Evolutionary conservation across 371 early-diverging fungal species (phyloP).

Genomic region (Rhizopus stolonifer): DNA sequence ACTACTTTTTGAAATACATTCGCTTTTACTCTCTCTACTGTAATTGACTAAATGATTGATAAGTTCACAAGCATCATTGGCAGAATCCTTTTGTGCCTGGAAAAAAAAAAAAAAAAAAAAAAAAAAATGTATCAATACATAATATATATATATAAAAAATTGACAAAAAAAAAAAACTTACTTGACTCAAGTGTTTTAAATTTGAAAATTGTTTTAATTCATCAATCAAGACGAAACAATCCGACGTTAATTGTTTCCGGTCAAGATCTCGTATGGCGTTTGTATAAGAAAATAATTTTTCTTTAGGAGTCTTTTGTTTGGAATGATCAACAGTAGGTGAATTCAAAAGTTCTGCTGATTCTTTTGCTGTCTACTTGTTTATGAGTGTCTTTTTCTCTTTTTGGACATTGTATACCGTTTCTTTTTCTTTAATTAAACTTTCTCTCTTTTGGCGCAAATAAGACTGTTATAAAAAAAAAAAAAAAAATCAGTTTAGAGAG

Average conservation of each 20-base stretch:
- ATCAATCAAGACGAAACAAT: slow-evolving; percentile 2
- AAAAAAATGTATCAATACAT: too few relatives aligned
- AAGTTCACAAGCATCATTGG: slow-evolving; percentile 17
- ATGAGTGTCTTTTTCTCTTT: not conserved
- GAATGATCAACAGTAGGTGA: too few relatives aligned
- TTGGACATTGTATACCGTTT: not conserved
- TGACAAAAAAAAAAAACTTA: too few relatives aligned
- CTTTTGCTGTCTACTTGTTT: not conserved
- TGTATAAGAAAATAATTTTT: slow-evolving; percentile 2
- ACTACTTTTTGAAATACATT: too few relatives aligned
- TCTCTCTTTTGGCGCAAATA: slow-evolving; percentile 74
- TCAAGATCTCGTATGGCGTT: slow-evolving; percentile 9
- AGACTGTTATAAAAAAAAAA: too few relatives aligned
- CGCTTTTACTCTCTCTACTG: too few relatives aligned
- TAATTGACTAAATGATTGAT: slow-evolving; percentile 5
- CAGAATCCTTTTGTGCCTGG: not conserved
- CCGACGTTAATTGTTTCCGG: not conserved
- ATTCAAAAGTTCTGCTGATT: too few relatives aligned
- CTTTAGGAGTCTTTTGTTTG: too few relatives aligned
- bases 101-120: too few relatives aligned
- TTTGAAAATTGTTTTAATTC: not conserved
- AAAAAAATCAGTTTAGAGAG: not conserved
- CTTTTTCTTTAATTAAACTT: slow-evolving; percentile 18
- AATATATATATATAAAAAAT: too few relatives aligned
- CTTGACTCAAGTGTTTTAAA: slow-evolving; percentile 1